Evolutionary conservation across 805 yeast genomes (phyloP).

Genomic region (Candida germanica): DNA sequence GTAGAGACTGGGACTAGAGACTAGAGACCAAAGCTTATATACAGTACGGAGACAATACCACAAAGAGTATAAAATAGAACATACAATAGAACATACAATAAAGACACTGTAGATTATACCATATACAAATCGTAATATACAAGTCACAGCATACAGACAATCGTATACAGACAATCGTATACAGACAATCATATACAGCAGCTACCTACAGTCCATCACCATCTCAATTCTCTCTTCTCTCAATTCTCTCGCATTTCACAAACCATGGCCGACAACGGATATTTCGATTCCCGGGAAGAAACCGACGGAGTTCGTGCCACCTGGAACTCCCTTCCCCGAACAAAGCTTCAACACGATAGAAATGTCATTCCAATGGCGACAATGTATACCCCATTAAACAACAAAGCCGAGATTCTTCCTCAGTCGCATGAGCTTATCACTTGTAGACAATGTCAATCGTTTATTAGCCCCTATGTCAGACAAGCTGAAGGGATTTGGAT

Average conservation of each 20-base stretch:
- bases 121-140: too few relatives aligned
- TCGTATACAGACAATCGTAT: too few relatives aligned
- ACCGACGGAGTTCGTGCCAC: slow-evolving; percentile 44
- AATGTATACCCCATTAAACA: slow-evolving; percentile 88
- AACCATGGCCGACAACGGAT: background rate
- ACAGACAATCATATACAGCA: too few relatives aligned
- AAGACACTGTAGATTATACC: too few relatives aligned
- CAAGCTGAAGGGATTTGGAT: slow-evolving; percentile 71
- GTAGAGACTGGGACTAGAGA: background rate
- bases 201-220: too few relatives aligned
- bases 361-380: slow-evolving; percentile 94
- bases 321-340: slow-evolving; percentile 78
- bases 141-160: too few relatives aligned
- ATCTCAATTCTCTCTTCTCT: too few relatives aligned
- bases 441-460: slow-evolving; percentile 65
- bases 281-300: slow-evolving; percentile 44
- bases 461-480: slow-evolving; percentile 85
- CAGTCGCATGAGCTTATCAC: slow-evolving; percentile 41
- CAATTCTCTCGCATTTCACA: background rate
- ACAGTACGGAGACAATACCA: background rate
- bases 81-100: too few relatives aligned
- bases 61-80: background rate
- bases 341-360: slow-evolving; percentile 84
- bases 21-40: too few relatives aligned
- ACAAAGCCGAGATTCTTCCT: slow-evolving; percentile 62